Percentiles rank a stretch among this genome's conserved stretches.
These are phyloP conservation scores for Mimosa bimucronata DNA, from an alignment of 306 rosid genomes.

Conservation along the genomic window DNA sequence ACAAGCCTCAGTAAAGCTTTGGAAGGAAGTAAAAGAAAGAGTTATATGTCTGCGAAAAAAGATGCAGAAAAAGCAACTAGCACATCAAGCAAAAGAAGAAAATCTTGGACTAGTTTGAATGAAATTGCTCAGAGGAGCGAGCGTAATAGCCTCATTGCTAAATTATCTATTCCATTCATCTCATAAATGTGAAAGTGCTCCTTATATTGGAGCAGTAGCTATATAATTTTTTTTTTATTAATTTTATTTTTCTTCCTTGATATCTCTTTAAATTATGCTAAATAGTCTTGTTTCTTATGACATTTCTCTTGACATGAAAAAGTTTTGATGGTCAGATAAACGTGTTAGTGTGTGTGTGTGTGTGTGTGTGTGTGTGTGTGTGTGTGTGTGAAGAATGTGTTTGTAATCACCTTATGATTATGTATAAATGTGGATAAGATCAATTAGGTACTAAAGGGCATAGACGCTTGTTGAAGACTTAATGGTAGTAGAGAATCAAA, in stretches of 20 bases:
- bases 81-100: slow-evolving; percentile 56
- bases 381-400: background rate
- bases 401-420: background rate
- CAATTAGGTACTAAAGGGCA: background rate
- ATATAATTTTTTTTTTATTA: background rate
- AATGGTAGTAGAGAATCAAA: too few relatives aligned
- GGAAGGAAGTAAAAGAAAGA: slow-evolving; percentile 55
- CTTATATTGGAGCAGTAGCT: background rate
- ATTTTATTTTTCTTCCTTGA: background rate
- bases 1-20: slow-evolving; percentile 1
- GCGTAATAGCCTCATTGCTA: slow-evolving; percentile 28
- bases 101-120: slow-evolving; percentile 82
- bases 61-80: slow-evolving; percentile 43
- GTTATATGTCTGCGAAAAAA: slow-evolving; percentile 38
- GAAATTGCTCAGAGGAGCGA: slow-evolving; percentile 56
- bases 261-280: background rate
- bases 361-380: too few relatives aligned
- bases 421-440: background rate
- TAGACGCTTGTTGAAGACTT: too few relatives aligned
- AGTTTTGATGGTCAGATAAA: background rate
- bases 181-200: slow-evolving; percentile 25
- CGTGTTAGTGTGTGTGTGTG: background rate
- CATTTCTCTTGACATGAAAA: background rate
- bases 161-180: slow-evolving; percentile 55
- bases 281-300: background rate